A percentile compares a stretch with the other conserved stretches of the same genome.
These are phyloP conservation scores for Kondoa malvinella DNA, from an alignment of 768 basidiomycete genomes.

Conservation along the genomic window DNA sequence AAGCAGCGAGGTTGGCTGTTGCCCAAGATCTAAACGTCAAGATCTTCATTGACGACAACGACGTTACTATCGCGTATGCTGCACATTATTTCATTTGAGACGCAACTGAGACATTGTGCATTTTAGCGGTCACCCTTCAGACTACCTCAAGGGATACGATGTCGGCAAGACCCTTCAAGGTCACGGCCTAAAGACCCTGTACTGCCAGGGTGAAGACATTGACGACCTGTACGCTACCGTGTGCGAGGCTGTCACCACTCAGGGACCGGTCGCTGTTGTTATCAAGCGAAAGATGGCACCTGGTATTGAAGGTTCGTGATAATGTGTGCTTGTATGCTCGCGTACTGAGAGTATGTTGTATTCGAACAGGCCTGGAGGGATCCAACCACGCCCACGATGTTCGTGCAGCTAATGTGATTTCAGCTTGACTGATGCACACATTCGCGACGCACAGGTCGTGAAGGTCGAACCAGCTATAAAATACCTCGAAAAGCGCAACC, in stretches of 20 bases:
- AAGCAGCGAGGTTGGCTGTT: constrained; percentile 71
- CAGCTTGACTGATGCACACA: neutral
- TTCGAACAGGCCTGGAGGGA: neutral
- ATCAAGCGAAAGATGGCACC: constrained; percentile 18
- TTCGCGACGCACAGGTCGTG: constrained; percentile 38
- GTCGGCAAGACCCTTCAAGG: constrained; percentile 55
- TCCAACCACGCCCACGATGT: constrained; percentile 52
- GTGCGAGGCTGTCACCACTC: constrained; percentile 39
- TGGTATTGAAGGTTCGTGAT: constrained; percentile 49
- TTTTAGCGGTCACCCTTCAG: constrained; percentile 65
- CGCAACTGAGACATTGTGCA: neutral
- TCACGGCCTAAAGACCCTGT: constrained; percentile 61
- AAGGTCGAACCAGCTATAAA: constrained; percentile 61
- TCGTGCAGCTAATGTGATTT: constrained; percentile 20
- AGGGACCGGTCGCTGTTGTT: constrained; percentile 54
- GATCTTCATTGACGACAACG: constrained; percentile 72
- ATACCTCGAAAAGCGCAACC: constrained; percentile 50
- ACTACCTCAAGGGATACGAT: constrained; percentile 66
- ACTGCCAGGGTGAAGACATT: constrained; percentile 59
- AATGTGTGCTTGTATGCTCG: neutral
- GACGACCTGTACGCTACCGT: constrained; percentile 59
- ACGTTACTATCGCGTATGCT: constrained; percentile 58
- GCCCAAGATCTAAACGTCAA: constrained; percentile 70
- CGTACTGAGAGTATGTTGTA: neutral
- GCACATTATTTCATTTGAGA: neutral